phyloP scores from a whole-genome alignment of 495 filamentous ascomycete genomes.

The Penicillium ochrochloron region DNA sequence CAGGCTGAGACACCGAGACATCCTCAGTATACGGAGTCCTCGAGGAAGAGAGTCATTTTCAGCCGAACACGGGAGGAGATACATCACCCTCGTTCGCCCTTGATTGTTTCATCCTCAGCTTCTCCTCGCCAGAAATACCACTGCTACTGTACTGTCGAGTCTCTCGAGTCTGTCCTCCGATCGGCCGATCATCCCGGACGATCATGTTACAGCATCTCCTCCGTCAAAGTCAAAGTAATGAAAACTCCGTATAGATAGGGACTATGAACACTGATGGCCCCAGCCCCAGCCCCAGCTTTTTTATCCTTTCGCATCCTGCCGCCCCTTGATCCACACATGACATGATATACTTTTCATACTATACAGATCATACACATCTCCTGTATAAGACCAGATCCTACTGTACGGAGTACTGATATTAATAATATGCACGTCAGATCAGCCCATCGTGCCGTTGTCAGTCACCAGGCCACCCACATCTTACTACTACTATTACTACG shows the following conservation, averaged over 20 bases:
- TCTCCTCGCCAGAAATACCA: too few relatives aligned
- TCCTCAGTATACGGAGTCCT: not conserved
- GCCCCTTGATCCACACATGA: not conserved
- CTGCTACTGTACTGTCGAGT: not conserved
- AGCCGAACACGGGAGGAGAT: not conserved
- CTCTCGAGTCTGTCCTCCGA: not conserved
- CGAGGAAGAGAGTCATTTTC: not conserved
- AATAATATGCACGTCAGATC: too few relatives aligned
- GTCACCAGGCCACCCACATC: not conserved
- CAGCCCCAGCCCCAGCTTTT: constrained; percentile 1
- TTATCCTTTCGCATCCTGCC: not conserved
- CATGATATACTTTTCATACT: not conserved
- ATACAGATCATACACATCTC: too few relatives aligned
- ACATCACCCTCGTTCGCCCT: not conserved
- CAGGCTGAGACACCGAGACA: constrained; percentile 18
- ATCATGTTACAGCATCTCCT: constrained; percentile 24
- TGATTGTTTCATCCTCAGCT: not conserved
- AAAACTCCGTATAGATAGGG: not conserved
- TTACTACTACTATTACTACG: too few relatives aligned
- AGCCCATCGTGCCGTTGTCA: not conserved
- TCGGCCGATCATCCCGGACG: constrained; percentile 21
- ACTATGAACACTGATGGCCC: constrained; percentile 5
- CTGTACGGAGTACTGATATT: too few relatives aligned
- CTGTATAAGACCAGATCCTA: too few relatives aligned
- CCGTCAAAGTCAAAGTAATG: not conserved